Conservation (phyloP, 768 basidiomycete genomes). For the Leccinum longicurvipes region DNA sequence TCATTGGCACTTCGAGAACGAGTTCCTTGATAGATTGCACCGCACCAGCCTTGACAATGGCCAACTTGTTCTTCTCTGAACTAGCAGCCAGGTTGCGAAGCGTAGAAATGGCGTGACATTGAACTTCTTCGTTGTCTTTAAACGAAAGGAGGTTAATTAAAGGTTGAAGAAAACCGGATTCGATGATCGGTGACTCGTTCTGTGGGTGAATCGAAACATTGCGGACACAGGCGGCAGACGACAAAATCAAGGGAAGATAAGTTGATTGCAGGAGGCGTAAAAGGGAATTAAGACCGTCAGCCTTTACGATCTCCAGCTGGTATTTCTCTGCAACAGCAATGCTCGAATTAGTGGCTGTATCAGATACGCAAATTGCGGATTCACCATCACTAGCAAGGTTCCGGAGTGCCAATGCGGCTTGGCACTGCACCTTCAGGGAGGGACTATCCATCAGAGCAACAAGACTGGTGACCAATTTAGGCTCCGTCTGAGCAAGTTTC, state of each 20-base stretch:
- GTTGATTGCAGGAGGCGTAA: constrained; percentile 94
- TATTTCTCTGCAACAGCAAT: constrained; percentile 74
- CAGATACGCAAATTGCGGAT: constrained; percentile 14
- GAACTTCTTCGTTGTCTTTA: constrained; percentile 99
- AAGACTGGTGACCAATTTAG: constrained; percentile 89
- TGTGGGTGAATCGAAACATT: constrained; percentile 98
- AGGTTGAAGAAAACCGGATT: constrained; percentile 94
- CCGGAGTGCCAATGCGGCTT: constrained; percentile 91
- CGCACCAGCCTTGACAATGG: constrained; percentile 96
- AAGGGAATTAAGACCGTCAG: constrained; percentile 87
- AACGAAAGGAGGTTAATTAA: constrained; percentile 94
- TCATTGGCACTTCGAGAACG: constrained; percentile 90
- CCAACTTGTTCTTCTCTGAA: constrained; percentile 96
- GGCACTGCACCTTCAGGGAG: constrained; percentile 97
- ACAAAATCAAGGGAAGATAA: constrained; percentile 95
- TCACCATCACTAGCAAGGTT: constrained; percentile 96
- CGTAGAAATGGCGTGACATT: constrained; percentile 98
- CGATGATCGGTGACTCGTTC: constrained; percentile 99
- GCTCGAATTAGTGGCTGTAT: constrained; percentile 1
- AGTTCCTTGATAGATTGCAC: constrained; percentile 96
- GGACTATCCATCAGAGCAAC: constrained; percentile 96
- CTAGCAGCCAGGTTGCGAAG: constrained; percentile 94
- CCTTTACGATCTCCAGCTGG: constrained; percentile 96
- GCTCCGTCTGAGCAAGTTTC: constrained; percentile 91
- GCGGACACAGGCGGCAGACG: constrained; percentile 96